Conservation (phyloP, 169 alveolate species). For the Neospora caninum region DNA sequence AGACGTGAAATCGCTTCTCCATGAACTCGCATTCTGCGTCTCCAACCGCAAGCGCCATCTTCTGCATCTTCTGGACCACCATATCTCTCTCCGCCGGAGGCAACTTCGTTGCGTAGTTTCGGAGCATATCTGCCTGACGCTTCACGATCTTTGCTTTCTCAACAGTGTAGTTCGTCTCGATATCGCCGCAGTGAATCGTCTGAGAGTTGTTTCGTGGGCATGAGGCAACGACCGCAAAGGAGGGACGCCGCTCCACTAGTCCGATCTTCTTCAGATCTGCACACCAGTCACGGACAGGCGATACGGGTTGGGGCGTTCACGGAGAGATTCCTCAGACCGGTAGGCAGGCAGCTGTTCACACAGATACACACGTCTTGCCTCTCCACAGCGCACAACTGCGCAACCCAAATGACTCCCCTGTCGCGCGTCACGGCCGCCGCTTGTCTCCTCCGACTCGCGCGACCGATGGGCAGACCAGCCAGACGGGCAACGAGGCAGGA, state of each 20-base stretch:
- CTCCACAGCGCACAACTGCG: too few species aligned
- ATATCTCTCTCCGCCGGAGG: conserved; percentile 71
- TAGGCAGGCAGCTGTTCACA: background rate
- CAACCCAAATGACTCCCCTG: too few species aligned
- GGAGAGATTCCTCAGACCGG: background rate
- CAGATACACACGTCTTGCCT: background rate
- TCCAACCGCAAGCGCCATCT: conserved; percentile 89
- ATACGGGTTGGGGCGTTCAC: background rate
- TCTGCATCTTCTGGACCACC: conserved; percentile 70
- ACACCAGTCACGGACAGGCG: background rate
- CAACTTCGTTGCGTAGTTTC: conserved; percentile 82
- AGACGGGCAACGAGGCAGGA: too few species aligned
- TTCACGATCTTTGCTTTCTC: conserved; percentile 80
- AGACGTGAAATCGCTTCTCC: conserved; percentile 73
- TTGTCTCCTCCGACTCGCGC: too few species aligned
- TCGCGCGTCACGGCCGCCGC: too few species aligned
- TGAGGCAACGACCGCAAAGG: conserved; percentile 84
- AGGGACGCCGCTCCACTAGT: conserved; percentile 80
- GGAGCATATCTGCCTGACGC: conserved; percentile 84
- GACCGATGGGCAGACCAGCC: too few species aligned
- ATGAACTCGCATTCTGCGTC: conserved; percentile 82
- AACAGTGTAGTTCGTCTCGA: conserved; percentile 85
- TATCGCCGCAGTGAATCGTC: conserved; percentile 88
- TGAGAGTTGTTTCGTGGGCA: conserved; percentile 86
- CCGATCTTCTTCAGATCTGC: conserved; percentile 80